Evolutionary conservation across 441 rosid species (phyloP).

Genomic region (Eutrema salsugineum): DNA sequence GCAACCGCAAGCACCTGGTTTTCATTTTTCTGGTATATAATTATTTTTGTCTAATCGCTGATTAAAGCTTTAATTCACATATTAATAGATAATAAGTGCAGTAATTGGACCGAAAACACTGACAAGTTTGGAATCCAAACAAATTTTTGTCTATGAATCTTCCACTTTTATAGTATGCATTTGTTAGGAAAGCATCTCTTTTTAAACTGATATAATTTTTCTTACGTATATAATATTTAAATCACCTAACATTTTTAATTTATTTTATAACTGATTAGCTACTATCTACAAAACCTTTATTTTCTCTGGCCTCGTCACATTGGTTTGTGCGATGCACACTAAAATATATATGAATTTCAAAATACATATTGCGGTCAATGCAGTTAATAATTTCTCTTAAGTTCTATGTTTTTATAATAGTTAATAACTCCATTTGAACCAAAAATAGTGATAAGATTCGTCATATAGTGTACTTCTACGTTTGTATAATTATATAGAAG

Average conservation of each 20-base stretch:
- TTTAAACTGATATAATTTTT: not conserved
- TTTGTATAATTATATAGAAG: not conserved
- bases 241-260: not conserved
- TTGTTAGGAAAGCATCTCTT: not conserved
- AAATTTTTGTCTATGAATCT: constrained; percentile 11
- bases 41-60: constrained; percentile 1
- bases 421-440: too few species aligned
- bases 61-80: not conserved
- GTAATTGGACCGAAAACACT: constrained; percentile 17
- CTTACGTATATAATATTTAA: not conserved
- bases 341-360: not conserved
- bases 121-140: constrained; percentile 5
- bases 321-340: not conserved
- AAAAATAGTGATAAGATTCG: too few species aligned
- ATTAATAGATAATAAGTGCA: not conserved
- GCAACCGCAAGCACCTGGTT: constrained; percentile 23
- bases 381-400: not conserved
- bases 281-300: not conserved
- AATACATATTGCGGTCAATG: not conserved
- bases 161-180: not conserved
- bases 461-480: not conserved
- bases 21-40: constrained; percentile 12
- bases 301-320: constrained; percentile 19
- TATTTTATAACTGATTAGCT: not conserved
- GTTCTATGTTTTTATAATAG: too few species aligned